Conservation (phyloP, 768 basidiomycete species). For the Lentinula raphanica region DNA sequence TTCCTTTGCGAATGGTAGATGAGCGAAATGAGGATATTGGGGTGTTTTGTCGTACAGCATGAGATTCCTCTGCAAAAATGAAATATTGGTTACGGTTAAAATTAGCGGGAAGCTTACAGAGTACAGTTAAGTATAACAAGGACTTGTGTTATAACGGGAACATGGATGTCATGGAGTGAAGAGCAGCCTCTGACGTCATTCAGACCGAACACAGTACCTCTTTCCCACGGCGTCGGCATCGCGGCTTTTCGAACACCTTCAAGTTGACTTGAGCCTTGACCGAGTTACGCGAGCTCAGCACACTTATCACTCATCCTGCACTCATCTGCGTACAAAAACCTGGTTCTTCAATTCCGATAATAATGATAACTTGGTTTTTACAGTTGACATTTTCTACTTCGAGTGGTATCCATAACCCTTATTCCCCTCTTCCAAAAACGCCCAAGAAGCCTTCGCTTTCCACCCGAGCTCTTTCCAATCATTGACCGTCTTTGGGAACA, state of each 20-base stretch:
- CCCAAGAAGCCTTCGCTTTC: constrained; percentile 14
- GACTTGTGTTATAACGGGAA: too few relatives aligned
- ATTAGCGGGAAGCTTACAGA: not conserved
- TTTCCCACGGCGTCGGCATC: too few relatives aligned
- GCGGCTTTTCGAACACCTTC: too few relatives aligned
- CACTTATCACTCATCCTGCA: too few relatives aligned
- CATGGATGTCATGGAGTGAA: too few relatives aligned
- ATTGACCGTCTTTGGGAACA: constrained; percentile 12
- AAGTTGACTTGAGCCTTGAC: too few relatives aligned
- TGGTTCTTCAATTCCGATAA: not conserved
- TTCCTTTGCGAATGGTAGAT: constrained; percentile 39
- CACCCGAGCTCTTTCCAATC: constrained; percentile 16
- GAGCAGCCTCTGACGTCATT: too few relatives aligned
- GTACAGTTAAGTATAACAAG: too few relatives aligned
- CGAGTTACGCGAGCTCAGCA: too few relatives aligned
- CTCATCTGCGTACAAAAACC: too few relatives aligned
- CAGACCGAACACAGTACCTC: too few relatives aligned
- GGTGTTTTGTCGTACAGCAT: constrained; percentile 24
- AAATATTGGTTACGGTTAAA: not conserved
- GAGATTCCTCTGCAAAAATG: not conserved
- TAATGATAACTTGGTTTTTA: not conserved
- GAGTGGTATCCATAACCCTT: constrained; percentile 1
- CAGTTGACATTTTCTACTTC: not conserved
- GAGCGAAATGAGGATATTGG: constrained; percentile 35
- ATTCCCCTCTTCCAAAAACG: constrained; percentile 13